Base-by-base conservation (phyloP, 495 filamentous ascomycete genomes). In the Astrocystis sublimbata region DNA sequence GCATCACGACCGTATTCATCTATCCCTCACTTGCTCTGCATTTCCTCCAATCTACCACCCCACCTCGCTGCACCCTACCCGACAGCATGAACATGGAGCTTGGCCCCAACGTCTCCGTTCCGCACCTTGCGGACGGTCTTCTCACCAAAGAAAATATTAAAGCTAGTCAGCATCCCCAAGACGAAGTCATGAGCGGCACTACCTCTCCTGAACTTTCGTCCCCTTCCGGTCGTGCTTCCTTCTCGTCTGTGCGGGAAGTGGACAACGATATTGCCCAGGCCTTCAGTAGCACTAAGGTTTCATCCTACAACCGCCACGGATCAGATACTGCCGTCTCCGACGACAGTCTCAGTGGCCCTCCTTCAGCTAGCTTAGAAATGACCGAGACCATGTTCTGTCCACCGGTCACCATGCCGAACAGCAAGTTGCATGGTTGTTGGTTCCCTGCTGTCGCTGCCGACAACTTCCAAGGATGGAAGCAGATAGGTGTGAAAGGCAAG, bases 401-500 rank as follows among this genome's bases (percentile, higher is more conserved):
- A 4, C 76, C 79, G 17, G 57, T 79, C 41, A 82, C 79, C 9
- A 63, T 78, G 24, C 80, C 78, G 19, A 52, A 75, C 58, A 80
- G 78, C 65, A 76, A 65, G 52, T 73, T 85, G 3, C 81, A 81
- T 36, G 81, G 79, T 50, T 89, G 86, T 68, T 89, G 87, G 77
- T 88, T 87, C 66, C 89, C 87, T 6, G 70, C 70, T n/a, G 68
- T 72, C 68, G 70, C 70, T 51, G 89, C 88, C 67, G 86, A 89
- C 64, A 81, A 83, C 61, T 90, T 89, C 65, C 74, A 83, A 61
- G 88, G 87, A 43, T 90, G 88, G 88, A 91, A 89, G 75, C 81
- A 85, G 68, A 88, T 90, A 65, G 80, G 81, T 38, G 75, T 89
- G 36, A 81, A 81, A 51, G 88, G 88, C 10, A 86, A 82, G 67